Percentiles rank a stretch among this genome's conserved stretches.
phyloP scores from a whole-genome alignment of 2,329 filamentous ascomycete species.

The Scedosporium boydii region DNA sequence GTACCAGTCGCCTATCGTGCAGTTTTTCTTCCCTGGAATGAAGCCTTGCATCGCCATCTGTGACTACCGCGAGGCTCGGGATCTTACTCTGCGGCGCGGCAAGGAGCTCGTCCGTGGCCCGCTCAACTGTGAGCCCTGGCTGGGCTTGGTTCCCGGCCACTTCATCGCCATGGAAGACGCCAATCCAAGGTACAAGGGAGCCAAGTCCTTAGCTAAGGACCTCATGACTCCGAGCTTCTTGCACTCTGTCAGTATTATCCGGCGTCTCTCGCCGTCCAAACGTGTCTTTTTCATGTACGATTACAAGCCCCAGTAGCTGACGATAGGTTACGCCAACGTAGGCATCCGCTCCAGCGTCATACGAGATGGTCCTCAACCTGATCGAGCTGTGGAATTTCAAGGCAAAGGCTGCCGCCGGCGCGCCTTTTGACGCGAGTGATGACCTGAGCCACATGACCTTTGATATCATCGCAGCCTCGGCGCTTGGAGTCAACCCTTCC shows the following conservation, averaged over 20 bases:
- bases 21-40: constrained; percentile 24
- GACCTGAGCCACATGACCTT: constrained; percentile 23
- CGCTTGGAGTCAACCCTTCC: constrained; percentile 18
- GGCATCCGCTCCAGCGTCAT: constrained; percentile 25
- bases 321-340: constrained; percentile 10
- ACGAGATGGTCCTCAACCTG: constrained; percentile 19
- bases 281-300: background rate
- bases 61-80: constrained; percentile 22
- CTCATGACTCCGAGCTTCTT: constrained; percentile 27
- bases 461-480: constrained; percentile 24
- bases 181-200: constrained; percentile 21
- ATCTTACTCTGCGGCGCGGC: constrained; percentile 20
- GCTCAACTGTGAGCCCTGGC: constrained; percentile 14
- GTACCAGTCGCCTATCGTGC: constrained; percentile 19
- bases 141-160: constrained; percentile 16
- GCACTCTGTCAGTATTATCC: constrained; percentile 8
- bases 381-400: constrained; percentile 26
- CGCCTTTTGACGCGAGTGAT: constrained; percentile 20
- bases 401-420: constrained; percentile 14
- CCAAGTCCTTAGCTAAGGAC: constrained; percentile 24
- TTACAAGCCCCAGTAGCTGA: background rate
- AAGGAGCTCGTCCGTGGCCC: constrained; percentile 23
- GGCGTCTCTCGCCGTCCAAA: no score
- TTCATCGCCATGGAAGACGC: constrained; percentile 24
- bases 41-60: constrained; percentile 22